Base-by-base conservation (phyloP, 2,329 filamentous ascomycete genomes). In the Trichophyton rubrum region DNA sequence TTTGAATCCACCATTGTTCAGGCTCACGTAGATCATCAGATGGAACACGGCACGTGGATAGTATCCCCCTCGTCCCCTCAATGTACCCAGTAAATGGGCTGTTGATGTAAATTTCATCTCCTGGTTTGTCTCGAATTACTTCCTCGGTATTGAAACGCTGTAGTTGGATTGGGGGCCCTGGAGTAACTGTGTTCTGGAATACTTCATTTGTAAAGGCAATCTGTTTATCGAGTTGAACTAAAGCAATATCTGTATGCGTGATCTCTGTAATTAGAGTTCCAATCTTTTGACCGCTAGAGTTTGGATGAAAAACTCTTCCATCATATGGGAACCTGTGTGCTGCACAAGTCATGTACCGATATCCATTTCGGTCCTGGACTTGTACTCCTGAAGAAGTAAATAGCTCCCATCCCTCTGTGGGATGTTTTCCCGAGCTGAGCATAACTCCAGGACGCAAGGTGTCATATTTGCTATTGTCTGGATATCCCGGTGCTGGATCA, bases 371-470 rank as follows among this genome's bases (percentile, higher is more conserved):
- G 49, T 53, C 49, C 3, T 53, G 49, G 22, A 53, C n/a, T 30
- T 30, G 6, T 2, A 53, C 49, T 13, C 49, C 49, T 7, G 49
- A 35, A 0, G 63, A 59, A 17, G 60, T 63, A 15, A 62, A 22
- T 2, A 49, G 7, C 24, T 61, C 59, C 22, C 27, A 4, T 22
- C 40, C 38, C 38, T 40, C 30, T 5, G 27, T 35, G 3, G 20
- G 30, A 0, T 59, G 43, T 47, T 33, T 63, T 27, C 61, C 49
- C 9, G 49, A 53, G 27, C 49, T 53, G 11, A 53, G 22, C 49
- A 64, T 63, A 1, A 65, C 51, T 3, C 64, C 64, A 13, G 63
- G 63, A 6, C 60, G 53, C 20, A 66, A 24, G 20, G n/a, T 58
- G 8, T 61, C 33, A 30, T 62, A 65, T 53, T 58, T 1, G 27